These are phyloP conservation scores for Coemansia sp. DNA, from an alignment of 192 early-diverging fungal species.

Conservation along the genomic window DNA sequence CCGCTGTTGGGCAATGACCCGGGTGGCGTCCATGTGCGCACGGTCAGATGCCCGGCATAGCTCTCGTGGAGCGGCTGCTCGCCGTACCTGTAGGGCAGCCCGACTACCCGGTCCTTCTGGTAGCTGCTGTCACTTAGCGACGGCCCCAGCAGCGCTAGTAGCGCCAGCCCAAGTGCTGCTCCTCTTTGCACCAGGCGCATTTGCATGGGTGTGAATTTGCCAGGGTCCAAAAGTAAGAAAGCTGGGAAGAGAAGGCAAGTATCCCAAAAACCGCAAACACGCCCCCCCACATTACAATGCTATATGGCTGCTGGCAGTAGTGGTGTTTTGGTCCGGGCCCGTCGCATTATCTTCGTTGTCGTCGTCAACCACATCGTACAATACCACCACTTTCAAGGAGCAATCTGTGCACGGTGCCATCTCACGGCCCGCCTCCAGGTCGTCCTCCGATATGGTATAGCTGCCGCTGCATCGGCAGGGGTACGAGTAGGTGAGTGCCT, in stretches of 20 bases:
- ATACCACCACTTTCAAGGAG: conserved; percentile 60
- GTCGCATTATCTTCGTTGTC: not conserved
- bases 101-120: conserved; percentile 24
- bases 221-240: too few species aligned
- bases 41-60: conserved; percentile 55
- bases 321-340: too few species aligned
- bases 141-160: too few species aligned
- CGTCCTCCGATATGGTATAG: conserved; percentile 57
- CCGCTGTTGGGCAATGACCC: conserved; percentile 23
- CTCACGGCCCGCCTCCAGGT: conserved; percentile 59
- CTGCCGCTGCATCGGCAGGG: conserved; percentile 63
- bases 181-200: too few species aligned
- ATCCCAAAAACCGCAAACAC: too few species aligned
- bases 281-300: too few species aligned
- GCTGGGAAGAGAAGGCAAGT: too few species aligned
- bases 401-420: conserved; percentile 62
- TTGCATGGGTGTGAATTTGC: too few species aligned
- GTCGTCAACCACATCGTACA: conserved; percentile 58
- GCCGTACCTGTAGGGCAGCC: conserved; percentile 41
- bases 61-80: conserved; percentile 55
- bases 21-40: conserved; percentile 48
- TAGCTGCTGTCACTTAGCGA: not conserved
- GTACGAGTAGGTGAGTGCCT: conserved; percentile 37
- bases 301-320: too few species aligned
- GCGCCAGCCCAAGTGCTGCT: too few species aligned